Conservation (phyloP, 1,284 basidiomycete genomes). For the Ceratobasidium sp. region DNA sequence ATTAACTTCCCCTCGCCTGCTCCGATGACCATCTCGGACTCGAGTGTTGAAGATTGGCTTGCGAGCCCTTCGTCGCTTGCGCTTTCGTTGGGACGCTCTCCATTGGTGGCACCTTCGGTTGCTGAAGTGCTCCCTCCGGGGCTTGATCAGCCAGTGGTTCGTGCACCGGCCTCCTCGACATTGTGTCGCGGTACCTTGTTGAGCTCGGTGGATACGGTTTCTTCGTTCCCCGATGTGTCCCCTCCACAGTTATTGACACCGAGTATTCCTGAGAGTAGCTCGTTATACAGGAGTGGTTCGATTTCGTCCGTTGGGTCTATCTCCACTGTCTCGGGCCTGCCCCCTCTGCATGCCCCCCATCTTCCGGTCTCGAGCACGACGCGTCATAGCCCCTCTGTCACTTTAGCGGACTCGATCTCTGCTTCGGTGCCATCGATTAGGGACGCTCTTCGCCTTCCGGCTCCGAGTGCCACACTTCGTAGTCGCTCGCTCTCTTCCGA, state of each 20-base stretch:
- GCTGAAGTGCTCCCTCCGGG: slow-evolving; percentile 36
- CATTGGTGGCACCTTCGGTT: not conserved
- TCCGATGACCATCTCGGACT: slow-evolving; percentile 33
- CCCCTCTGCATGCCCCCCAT: slow-evolving; percentile 33
- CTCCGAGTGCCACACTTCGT: not conserved
- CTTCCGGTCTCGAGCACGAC: slow-evolving; percentile 19
- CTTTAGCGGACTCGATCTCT: slow-evolving; percentile 9
- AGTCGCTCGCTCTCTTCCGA: slow-evolving; percentile 19
- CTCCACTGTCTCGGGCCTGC: slow-evolving; percentile 21
- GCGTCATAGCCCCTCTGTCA: slow-evolving; percentile 12
- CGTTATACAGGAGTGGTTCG: slow-evolving; percentile 9
- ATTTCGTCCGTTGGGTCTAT: slow-evolving; percentile 17
- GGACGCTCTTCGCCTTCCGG: not conserved
- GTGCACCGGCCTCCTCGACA: not conserved
- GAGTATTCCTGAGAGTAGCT: slow-evolving; percentile 29
- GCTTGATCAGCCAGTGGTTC: slow-evolving; percentile 8
- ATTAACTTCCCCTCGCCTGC: slow-evolving; percentile 35
- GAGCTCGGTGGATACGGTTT: slow-evolving; percentile 31
- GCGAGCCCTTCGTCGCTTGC: slow-evolving; percentile 36
- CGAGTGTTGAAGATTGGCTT: slow-evolving; percentile 35
- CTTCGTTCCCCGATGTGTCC: slow-evolving; percentile 35
- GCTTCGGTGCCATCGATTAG: slow-evolving; percentile 17
- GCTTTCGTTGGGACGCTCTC: slow-evolving; percentile 23
- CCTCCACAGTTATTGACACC: slow-evolving; percentile 1
- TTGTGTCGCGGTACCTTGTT: slow-evolving; percentile 12